Base-by-base conservation (phyloP, 352 stramenopile genomes). In the Phytophthora fragariaefolia region DNA sequence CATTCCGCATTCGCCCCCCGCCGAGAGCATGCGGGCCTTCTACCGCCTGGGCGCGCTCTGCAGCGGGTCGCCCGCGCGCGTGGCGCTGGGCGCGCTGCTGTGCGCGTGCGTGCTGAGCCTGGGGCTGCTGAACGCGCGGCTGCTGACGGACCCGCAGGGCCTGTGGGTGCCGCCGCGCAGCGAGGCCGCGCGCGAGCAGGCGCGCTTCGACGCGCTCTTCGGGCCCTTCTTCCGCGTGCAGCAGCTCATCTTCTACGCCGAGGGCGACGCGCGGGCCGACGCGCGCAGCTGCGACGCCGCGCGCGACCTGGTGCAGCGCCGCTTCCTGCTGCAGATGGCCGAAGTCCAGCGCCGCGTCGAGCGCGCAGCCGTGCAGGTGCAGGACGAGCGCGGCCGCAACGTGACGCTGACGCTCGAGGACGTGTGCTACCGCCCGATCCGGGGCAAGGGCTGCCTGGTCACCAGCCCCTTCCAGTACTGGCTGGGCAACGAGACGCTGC, bases 401-500 rank as follows among this genome's bases (percentile, higher is more conserved):
- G 62, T 63, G 51, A 80, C 72, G 6, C 64, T 91, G 2, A 55
- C 49, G 10, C 69, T 96, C 9, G 72, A 90, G 23, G 81, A 92
- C 20, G 89, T 96, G 48, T 96, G 88, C 72, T 94, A 92, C 51
- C 77, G 76, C 27, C 84, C 88, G 2, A 92, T 96, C 47, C 69
- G 79, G 20, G 85, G 82, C 32, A 95, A 92, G 52, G 85, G 86
- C 20, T 96, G 88, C 47, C 63, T 95, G 13, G 81, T 96, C 15
- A 93, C 87, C 20, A 95, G 85, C 74, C 86, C 86, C 17, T 83
- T 94, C 49, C 87, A 96, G 65, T 96, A 92, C 52, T 93, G 83
- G 85, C 73, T 78, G 5, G 72, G 55, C 17, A 90, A 95, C 72
- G 50, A 46, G 7, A 84, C 77, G 22, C 57, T 93, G 28, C 61